Base-by-base conservation (phyloP, 176 grass and related monocot genomes). In the Cocos nucifera region DNA sequence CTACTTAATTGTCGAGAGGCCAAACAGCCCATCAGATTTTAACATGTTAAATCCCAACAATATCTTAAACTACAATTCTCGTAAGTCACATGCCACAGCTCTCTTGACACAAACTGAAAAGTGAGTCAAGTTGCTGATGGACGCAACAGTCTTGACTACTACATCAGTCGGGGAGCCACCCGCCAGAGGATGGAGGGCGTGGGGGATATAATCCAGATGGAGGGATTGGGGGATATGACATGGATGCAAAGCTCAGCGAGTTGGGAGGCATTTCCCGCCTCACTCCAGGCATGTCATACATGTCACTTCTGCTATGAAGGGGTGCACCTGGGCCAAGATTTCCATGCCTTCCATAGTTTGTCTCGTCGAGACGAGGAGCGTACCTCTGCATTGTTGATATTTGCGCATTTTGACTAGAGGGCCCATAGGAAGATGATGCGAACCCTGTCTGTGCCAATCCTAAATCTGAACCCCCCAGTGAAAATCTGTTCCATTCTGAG, bases 361-460 rank as follows among this genome's bases (percentile, higher is more conserved):
- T 76, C 69, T 82, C 78, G 19, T 80, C 73, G 0, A 91, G 76
- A 29, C 59, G 56, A 3, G 73, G 76, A 6, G 84, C 70, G 70
- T 97, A 85, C 59, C 49, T 86, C 26, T 88, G 66, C 19, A 78
- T 85, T 39, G 66, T 73, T 15, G 79, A 97, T 16, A 51, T 73
- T 44, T 61, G n/a, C 1, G 7, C 48, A 5, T n/a, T 5, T 4
- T 3, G n/a, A 22, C 17, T 9, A 7, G 53, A 2, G 26, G 3
- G 52, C 0, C 53, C 53, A 57, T 48, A 23, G 66, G 52, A 35
- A 39, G 27, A 14, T 17, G 53, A 44, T 50, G 67, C 1, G 2
- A 15, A 25, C 14, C 58, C 24, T 14, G 76, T 17, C 52, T 63
- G 83, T 19, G 58, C 44, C 61, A 63, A 53, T 24, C 56, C 65